phyloP scores from a whole-genome alignment of 345 rosid genomes.

The Camelina neglecta region DNA sequence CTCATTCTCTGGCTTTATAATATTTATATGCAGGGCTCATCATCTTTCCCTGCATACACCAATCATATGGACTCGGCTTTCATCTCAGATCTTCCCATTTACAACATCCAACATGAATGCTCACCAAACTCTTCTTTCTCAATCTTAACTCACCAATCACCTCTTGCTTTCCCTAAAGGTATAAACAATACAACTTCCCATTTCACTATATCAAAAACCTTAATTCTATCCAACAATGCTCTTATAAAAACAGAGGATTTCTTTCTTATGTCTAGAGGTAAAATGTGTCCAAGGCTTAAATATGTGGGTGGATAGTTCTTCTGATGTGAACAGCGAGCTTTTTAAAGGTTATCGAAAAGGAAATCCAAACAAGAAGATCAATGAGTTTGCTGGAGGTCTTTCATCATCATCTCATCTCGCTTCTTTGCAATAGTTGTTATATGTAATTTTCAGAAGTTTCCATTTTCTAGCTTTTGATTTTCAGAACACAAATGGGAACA shows the following conservation, averaged over 20 bases:
- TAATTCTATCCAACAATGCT: neutral
- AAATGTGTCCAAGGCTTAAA: constrained; percentile 62
- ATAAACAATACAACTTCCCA: neutral
- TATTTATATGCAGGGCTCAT: constrained; percentile 68
- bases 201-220: neutral
- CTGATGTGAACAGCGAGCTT: constrained; percentile 63
- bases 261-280: constrained; percentile 50
- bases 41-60: constrained; percentile 44
- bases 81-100: constrained; percentile 56
- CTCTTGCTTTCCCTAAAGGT: constrained; percentile 51
- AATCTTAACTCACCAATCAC: constrained; percentile 34
- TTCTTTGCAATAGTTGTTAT: neutral
- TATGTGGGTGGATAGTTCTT: constrained; percentile 75
- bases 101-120: constrained; percentile 63
- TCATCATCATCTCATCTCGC: constrained; percentile 27
- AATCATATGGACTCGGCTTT: constrained; percentile 71
- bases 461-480: constrained; percentile 81
- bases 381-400: constrained; percentile 81
- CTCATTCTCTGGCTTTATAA: constrained; percentile 19
- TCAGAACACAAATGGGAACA: constrained; percentile 60
- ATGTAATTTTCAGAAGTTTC: neutral
- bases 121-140: constrained; percentile 51
- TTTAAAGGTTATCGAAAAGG: constrained; percentile 74
- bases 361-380: constrained; percentile 62
- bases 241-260: constrained; percentile 8